Evolutionary conservation across 441 rosid species (phyloP), one percentile per base, ranked within the genome.

Genomic region (Adansonia grandidieri): DNA sequence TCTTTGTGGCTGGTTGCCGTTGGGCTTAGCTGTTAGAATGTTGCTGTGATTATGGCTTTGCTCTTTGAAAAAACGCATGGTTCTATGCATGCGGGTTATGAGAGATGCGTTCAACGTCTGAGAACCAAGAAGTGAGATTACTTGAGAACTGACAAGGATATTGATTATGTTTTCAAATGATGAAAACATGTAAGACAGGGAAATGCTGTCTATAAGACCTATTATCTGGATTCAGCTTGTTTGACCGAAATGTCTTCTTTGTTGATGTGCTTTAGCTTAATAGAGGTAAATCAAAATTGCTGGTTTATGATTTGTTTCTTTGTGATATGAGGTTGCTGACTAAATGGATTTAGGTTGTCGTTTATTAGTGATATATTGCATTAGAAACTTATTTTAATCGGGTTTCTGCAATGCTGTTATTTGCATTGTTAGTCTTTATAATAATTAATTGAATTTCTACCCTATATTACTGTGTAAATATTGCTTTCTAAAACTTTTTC

Each of bases 21-120:
- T 28, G 45, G 58, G n/a, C n/a, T 70, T 70, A 24, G 22, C 74
- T 22, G 20, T 71, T 71, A 51, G 20, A 50, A 32, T n/a, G 5
- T 54, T 1, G 15, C 9, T n/a, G 75, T 54, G 63, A 71, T 54
- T 37, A 53, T 47, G 75, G 63, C 63, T 71, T 71, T 71, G n/a
- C 28, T 54, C 2, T 32, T 9, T 53, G 22, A 71, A 53, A 37
- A 22, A n/a, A 32, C 47, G 9, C 28, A 53, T 19, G 56, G 72
- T 20, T 45, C 45, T 44, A 17, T 71, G 40, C 40, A 1, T 37
- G 40, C 40, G 40, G 40, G 40, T 37, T 37, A 37, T 37, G 40
- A 4, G 40, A 37, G 40, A 37, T 37, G 40, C 5, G 40, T 37
- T 37, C 40, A 37, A 37, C 40, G 40, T 37, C 40, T 37, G 40